Evolutionary conservation across 2,329 filamentous ascomycete genomes (phyloP), one percentile per base, ranked within the genome.

Genomic region (Chaetomium sp.): DNA sequence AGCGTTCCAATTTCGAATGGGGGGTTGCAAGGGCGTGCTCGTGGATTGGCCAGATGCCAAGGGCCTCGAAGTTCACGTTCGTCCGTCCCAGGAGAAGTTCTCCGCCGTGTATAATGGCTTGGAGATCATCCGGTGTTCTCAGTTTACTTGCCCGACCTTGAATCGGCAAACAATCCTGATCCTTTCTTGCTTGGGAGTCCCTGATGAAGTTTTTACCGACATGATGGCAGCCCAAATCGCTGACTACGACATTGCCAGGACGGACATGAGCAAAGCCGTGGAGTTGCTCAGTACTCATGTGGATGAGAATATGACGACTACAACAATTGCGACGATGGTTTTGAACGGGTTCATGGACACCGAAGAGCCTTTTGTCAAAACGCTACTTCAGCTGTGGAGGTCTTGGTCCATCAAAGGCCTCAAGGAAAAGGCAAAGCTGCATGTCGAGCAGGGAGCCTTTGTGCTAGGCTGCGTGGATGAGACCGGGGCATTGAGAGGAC

Each of bases 141-240:
- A 84, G 1, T 88, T 85, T 65, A 85, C 89, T 1, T 79, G 82
- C 2, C 89, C 92, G 1, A 88, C 86, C 3, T 78, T 99, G 45
- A 99, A 99, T 64, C 82, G 91, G 36, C 94, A 99, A 68, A 84
- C 91, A 1, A 96, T 99, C 54, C 76, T 86, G 1, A 86, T 97
- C n/a, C 74, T 99, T 0, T 88, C 88, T 11, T 77, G 83, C 4
- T 80, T 96, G 0, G 89, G 89, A 0, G 85, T 97, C 1, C 73
- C 79, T 0, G 82, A 85, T 50, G 44, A 71, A 0, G 76, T 86
- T 0, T 95, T 99, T 63, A 68, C 84, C 19, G 65, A 72, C 0
- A 87, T 92, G 66, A 78, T 95, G 51, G 72, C 79, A 11, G 69
- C 76, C 0, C 89, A 95, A 72, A 72, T 97, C 5, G 68, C 70